Conservation (phyloP, 164 flowering plant species). For the Vitis rupestris region DNA sequence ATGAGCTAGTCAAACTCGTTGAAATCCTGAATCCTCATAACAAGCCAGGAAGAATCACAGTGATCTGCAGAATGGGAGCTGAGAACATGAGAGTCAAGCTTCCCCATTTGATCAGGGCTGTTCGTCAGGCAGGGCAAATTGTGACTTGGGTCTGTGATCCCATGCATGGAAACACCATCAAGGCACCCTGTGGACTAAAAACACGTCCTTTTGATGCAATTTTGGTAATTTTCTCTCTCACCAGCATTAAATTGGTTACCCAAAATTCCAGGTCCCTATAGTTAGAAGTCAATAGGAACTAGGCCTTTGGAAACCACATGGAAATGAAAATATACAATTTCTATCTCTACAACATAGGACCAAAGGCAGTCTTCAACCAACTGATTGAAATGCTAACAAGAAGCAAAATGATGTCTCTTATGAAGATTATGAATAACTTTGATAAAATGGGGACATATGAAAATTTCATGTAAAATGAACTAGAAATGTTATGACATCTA, state of each 20-base stretch:
- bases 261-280: too few relatives aligned
- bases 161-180: conserved; percentile 57
- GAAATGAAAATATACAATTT: neutral
- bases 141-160: conserved; percentile 60
- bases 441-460: too few relatives aligned
- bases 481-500: neutral
- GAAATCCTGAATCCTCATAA: conserved; percentile 45
- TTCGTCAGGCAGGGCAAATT: conserved; percentile 42
- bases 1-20: conserved; percentile 39
- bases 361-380: too few relatives aligned
- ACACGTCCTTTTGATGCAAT: conserved; percentile 66
- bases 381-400: too few relatives aligned
- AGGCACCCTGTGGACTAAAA: conserved; percentile 66
- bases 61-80: conserved; percentile 52
- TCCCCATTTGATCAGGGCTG: conserved; percentile 53
- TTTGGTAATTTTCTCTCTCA: conserved; percentile 28
- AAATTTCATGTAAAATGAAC: too few relatives aligned
- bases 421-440: too few relatives aligned
- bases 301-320: neutral
- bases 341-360: too few relatives aligned
- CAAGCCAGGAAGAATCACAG: conserved; percentile 50
- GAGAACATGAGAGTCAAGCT: conserved; percentile 53
- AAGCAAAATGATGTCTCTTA: too few relatives aligned
- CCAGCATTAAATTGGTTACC: too few relatives aligned
- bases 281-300: too few relatives aligned